phyloP scores from a whole-genome alignment of 768 basidiomycete genomes.

The Termitomyces sp. region DNA sequence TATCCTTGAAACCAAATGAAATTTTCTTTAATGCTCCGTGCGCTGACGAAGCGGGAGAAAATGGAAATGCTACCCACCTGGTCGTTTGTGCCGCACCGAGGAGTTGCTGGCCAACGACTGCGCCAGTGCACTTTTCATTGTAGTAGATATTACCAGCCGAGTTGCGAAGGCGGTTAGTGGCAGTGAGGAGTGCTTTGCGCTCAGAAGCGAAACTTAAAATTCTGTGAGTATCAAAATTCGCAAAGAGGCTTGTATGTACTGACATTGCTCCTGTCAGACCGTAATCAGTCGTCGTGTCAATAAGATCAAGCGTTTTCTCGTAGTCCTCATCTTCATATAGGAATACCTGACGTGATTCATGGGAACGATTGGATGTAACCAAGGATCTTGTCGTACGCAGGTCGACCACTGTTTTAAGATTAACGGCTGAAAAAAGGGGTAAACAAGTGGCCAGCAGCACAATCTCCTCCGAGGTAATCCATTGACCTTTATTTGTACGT shows the following conservation, averaged over 20 bases:
- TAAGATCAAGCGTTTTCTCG: slow-evolving; percentile 80
- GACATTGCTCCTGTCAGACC: slow-evolving; percentile 94
- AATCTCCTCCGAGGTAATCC: too few relatives aligned
- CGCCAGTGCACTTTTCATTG: slow-evolving; percentile 97
- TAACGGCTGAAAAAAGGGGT: neutral
- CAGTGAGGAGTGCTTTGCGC: slow-evolving; percentile 72
- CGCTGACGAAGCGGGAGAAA: slow-evolving; percentile 74
- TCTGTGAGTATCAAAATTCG: neutral
- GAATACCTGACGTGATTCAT: slow-evolving; percentile 49
- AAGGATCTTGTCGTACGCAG: slow-evolving; percentile 86
- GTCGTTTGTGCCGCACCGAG: slow-evolving; percentile 98
- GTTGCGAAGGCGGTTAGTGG: slow-evolving; percentile 81
- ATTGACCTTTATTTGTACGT: too few relatives aligned
- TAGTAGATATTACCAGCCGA: slow-evolving; percentile 96
- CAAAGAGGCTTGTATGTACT: slow-evolving; percentile 22
- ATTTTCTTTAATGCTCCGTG: slow-evolving; percentile 95
- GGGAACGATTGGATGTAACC: slow-evolving; percentile 54
- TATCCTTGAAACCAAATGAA: slow-evolving; percentile 78
- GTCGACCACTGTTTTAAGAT: slow-evolving; percentile 50
- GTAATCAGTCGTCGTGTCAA: slow-evolving; percentile 84
- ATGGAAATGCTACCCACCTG: slow-evolving; percentile 82
- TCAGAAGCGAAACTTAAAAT: slow-evolving; percentile 70
- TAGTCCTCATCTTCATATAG: slow-evolving; percentile 86
- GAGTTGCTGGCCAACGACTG: slow-evolving; percentile 97
- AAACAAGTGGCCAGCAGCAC: neutral